These are phyloP conservation scores for Fomes fomentarius DNA, from an alignment of 1,284 basidiomycete genomes.

Conservation along the genomic window DNA sequence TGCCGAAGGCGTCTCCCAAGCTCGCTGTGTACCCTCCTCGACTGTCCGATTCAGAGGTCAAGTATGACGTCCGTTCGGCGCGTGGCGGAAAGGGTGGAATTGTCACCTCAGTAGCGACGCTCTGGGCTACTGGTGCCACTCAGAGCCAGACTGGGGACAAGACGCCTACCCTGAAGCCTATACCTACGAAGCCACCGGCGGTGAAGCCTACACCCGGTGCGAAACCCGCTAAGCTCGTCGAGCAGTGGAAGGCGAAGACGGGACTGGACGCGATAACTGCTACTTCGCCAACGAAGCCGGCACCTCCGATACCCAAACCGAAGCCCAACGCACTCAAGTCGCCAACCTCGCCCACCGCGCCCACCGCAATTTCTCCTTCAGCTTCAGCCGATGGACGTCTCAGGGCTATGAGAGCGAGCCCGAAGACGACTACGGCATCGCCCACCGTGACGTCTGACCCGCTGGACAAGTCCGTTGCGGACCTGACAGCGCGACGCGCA, in stretches of 20 bases:
- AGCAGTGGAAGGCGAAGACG: conserved; percentile 14
- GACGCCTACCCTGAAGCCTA: background rate
- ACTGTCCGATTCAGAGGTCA: conserved; percentile 49
- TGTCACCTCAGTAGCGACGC: conserved; percentile 71
- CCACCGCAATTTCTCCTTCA: conserved; percentile 1
- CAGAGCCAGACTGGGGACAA: conserved; percentile 17
- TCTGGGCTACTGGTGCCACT: conserved; percentile 63
- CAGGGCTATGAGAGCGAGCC: conserved; percentile 9
- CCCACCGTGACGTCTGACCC: conserved; percentile 17
- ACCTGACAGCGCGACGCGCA: conserved; percentile 33
- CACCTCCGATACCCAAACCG: conserved; percentile 6
- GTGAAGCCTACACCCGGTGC: background rate
- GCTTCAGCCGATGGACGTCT: conserved; percentile 6
- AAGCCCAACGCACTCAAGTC: conserved; percentile 7
- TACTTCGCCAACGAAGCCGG: background rate
- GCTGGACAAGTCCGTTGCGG: conserved; percentile 16
- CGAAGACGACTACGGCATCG: conserved; percentile 14
- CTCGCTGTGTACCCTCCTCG: conserved; percentile 39
- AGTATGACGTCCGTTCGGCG: conserved; percentile 77
- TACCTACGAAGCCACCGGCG: too few relatives aligned
- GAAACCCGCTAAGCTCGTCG: conserved; percentile 12
- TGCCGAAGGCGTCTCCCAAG: conserved; percentile 19
- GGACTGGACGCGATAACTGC: background rate
- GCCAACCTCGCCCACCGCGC: background rate
- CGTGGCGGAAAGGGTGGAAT: conserved; percentile 78